Evolutionary conservation across 176 grass and related monocot genomes (phyloP), one percentile per base, ranked within the genome.

Genomic region (Triticum timopheevii): DNA sequence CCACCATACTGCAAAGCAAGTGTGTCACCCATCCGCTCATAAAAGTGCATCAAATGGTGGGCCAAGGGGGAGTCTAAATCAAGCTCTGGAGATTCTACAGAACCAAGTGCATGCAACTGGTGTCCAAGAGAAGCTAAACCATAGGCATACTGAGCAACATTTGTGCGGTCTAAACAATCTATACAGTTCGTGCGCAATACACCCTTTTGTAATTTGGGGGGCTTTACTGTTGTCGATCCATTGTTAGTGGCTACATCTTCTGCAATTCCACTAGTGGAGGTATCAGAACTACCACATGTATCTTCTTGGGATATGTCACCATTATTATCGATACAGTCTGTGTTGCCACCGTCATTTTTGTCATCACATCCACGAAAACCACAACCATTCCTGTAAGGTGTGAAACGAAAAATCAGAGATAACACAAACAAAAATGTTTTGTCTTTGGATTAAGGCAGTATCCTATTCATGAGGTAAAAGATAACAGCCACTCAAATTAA

Each of bases 121-220:
- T 83, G 90, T 54, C 88, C 94, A 89, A 99, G 87, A 61, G 97
- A 90, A 88, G 91, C 97, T 91, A 99, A 84, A 79, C 97, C 97
- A 52, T 92, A 96, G 56, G 97, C 94, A 83, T 93, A 99, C 69
- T 99, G 97, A 71, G 97, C 97, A 72, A 99, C 97, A 86, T 96
- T 99, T 82, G 97, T 99, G 44, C 94, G 94, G 83, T 99, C 97
- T 73, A 99, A 94, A 83, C 97, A 99, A 77, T 99, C 97, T 59
- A 99, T 96, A 85, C 97, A 99, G 87, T 99, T 96, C 8, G 94
- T 99, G 40, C 97, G 92, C 30, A 99, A 67, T 47, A 99, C 88
- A 50, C 97, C 97, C 42, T 92, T 94, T 77, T 99, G 97, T 35
- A 99, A 91, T 80, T 84, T 93, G 17, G 73, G 89, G 31, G 82